Evolutionary conservation across 495 filamentous ascomycete genomes (phyloP).

Genomic region (Talaromyces nanjingensis): DNA sequence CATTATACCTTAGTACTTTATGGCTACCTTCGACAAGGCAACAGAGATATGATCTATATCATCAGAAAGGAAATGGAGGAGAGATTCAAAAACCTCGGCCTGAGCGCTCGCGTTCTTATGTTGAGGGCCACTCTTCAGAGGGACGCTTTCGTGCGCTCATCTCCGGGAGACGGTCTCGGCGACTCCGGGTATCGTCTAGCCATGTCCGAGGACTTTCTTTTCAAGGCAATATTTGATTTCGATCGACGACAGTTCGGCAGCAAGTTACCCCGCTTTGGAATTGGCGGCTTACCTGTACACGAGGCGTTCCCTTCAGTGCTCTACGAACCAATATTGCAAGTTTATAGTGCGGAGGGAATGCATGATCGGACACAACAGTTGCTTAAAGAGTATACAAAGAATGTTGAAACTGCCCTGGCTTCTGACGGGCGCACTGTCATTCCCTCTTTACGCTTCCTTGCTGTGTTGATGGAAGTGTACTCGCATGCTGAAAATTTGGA

Average conservation of each 20-base stretch:
- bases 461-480: constrained; percentile 58
- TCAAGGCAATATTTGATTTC: constrained; percentile 21
- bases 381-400: constrained; percentile 43
- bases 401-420: constrained; percentile 1
- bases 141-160: constrained; percentile 13
- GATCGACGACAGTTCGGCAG: constrained; percentile 20
- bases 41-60: constrained; percentile 44
- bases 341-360: constrained; percentile 52
- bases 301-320: constrained; percentile 38
- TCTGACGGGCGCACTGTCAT: constrained; percentile 21
- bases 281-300: constrained; percentile 14
- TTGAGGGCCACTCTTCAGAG: constrained; percentile 35
- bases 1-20: constrained; percentile 75
- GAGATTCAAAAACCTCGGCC: constrained; percentile 33
- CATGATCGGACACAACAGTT: constrained; percentile 48
- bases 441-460: constrained; percentile 51
- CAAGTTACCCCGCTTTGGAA: constrained; percentile 15
- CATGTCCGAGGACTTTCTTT: constrained; percentile 32
- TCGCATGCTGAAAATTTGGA: constrained; percentile 46
- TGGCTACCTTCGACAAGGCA: constrained; percentile 47
- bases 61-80: constrained; percentile 46
- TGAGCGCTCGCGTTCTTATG: constrained; percentile 38
- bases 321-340: constrained; percentile 54
- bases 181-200: constrained; percentile 18
- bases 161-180: not conserved